phyloP scores from a whole-genome alignment of 139 green algal species.

The Chlorella sorokiniana region DNA sequence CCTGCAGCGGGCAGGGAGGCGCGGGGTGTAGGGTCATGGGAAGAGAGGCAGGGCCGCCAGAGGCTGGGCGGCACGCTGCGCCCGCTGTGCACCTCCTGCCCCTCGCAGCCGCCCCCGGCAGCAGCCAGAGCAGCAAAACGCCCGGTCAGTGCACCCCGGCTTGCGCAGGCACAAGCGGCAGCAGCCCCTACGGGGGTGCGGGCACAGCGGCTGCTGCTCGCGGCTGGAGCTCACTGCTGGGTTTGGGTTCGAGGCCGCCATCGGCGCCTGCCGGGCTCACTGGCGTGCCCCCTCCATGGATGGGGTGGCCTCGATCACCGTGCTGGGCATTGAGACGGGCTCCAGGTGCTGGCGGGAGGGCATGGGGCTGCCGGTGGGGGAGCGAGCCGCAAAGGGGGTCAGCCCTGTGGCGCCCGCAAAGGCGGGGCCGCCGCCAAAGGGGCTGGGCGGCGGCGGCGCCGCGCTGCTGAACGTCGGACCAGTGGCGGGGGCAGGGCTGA shows the following conservation, averaged over 20 bases:
- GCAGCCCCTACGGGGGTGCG: neutral
- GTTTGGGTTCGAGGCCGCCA: neutral
- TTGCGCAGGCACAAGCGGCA: no score
- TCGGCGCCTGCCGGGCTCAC: neutral
- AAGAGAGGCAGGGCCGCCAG: neutral
- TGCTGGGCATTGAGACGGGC: neutral
- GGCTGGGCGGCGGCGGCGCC: neutral
- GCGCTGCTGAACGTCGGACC: neutral
- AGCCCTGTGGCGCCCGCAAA: neutral
- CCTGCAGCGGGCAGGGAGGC: neutral
- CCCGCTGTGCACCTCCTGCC: no score
- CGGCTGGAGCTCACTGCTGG: neutral
- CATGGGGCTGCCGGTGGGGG: neutral
- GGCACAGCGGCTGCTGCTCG: neutral
- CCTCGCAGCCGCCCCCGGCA: neutral
- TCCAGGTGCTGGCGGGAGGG: neutral
- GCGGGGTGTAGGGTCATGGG: no score
- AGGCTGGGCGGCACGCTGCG: no score
- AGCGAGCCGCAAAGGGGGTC: neutral
- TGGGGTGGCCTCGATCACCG: slow-evolving; percentile 14
- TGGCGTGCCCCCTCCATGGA: neutral
- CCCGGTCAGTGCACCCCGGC: no score
- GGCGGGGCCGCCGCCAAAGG: neutral
- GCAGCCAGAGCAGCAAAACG: neutral
- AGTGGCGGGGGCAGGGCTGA: neutral